Conservation (phyloP, 306 rosid genomes). For the Vigna angularis region DNA sequence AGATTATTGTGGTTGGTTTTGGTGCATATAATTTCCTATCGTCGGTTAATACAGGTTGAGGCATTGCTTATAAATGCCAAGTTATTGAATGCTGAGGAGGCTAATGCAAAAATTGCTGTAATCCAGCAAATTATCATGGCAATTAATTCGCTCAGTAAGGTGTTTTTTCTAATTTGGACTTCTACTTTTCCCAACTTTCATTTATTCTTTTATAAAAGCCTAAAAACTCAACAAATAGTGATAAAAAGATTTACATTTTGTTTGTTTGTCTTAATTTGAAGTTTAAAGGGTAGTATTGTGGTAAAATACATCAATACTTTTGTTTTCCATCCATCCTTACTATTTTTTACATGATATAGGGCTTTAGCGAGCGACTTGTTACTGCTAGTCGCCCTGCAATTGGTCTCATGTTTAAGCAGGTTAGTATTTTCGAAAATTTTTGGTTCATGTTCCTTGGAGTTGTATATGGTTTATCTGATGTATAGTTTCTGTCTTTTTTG, state of each 20-base stretch:
- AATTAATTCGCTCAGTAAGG: conserved; percentile 98
- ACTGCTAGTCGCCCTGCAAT: conserved; percentile 95
- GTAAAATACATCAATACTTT: conserved; percentile 14
- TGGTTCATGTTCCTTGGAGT: conserved; percentile 18
- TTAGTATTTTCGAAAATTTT: conserved; percentile 45
- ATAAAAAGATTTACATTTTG: background rate
- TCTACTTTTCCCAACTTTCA: conserved; percentile 21
- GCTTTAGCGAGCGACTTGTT: conserved; percentile 96
- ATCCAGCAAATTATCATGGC: conserved; percentile 94
- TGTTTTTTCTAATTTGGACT: conserved; percentile 46
- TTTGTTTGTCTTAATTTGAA: background rate
- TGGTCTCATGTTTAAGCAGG: conserved; percentile 98
- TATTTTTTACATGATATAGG: conserved; percentile 59
- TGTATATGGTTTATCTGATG: conserved; percentile 20
- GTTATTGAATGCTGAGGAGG: conserved; percentile 68
- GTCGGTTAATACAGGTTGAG: conserved; percentile 70
- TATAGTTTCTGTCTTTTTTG: conserved; percentile 25
- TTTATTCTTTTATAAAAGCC: conserved; percentile 14
- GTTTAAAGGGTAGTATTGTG: conserved; percentile 20
- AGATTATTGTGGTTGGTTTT: conserved; percentile 29
- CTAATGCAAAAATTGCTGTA: conserved; percentile 66
- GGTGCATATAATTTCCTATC: conserved; percentile 25
- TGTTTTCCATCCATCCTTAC: conserved; percentile 9
- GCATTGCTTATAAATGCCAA: conserved; percentile 70
- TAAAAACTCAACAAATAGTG: conserved; percentile 12